phyloP scores from a whole-genome alignment of 257 asterid species.

The Nicotiana obtusifolia region DNA sequence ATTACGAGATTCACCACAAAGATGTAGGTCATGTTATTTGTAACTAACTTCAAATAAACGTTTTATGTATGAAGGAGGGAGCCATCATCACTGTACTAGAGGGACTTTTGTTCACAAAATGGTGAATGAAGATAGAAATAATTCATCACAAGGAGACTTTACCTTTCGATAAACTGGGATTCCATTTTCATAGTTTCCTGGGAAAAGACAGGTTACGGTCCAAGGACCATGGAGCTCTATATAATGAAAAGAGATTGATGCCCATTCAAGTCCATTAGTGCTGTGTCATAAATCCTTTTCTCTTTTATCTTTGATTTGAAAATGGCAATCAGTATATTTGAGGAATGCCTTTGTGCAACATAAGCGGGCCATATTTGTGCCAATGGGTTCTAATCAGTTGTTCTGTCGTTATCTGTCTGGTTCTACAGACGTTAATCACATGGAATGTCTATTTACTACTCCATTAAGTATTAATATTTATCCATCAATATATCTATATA shows the following conservation, averaged over 20 bases:
- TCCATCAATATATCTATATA: too few species aligned
- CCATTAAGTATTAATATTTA: too few species aligned
- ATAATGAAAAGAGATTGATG: neutral
- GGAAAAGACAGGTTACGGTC: neutral
- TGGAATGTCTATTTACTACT: too few species aligned
- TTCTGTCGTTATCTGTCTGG: too few species aligned
- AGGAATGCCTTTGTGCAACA: too few species aligned
- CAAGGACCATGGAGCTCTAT: neutral
- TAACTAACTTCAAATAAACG: neutral
- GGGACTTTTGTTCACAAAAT: neutral
- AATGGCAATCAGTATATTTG: neutral
- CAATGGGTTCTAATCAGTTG: too few species aligned
- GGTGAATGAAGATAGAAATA: neutral
- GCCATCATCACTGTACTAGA: neutral
- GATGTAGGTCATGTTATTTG: neutral
- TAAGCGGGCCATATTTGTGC: too few species aligned
- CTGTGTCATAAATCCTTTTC: neutral
- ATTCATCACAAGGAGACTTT: neutral
- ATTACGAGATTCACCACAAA: too few species aligned
- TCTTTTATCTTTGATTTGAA: neutral
- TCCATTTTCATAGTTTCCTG: neutral
- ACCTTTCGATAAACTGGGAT: neutral
- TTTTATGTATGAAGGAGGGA: neutral
- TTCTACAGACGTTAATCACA: too few species aligned
- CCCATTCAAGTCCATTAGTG: neutral